phyloP scores from a whole-genome alignment of 352 stramenopile species.

The Phytophthora crassamura region DNA sequence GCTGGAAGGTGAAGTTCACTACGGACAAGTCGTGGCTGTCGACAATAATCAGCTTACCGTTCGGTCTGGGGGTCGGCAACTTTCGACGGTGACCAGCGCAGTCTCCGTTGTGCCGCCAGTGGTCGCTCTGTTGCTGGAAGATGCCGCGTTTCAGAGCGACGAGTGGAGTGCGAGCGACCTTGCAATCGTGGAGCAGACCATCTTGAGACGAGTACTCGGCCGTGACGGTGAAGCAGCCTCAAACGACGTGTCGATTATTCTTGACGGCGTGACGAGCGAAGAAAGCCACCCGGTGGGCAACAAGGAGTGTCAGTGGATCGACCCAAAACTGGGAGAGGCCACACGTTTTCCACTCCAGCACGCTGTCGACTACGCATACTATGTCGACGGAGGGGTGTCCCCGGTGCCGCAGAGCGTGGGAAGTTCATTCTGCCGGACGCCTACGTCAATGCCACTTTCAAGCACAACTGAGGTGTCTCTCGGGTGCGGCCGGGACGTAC shows the following conservation, averaged over 20 bases:
- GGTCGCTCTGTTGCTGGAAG: slow-evolving; percentile 5
- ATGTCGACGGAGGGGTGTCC: not conserved
- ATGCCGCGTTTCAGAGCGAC: slow-evolving; percentile 1
- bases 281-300: not conserved
- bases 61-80: not conserved
- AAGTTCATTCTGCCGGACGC: not conserved
- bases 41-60: no score
- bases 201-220: not conserved
- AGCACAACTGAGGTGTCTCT: not conserved
- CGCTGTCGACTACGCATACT: no score
- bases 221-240: not conserved
- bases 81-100: not conserved
- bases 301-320: slow-evolving; percentile 12
- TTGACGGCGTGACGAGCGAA: no score
- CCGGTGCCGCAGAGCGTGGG: slow-evolving; percentile 2
- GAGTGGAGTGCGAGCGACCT: slow-evolving; percentile 3
- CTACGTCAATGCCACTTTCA: not conserved
- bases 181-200: not conserved
- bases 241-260: no score
- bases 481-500: not conserved
- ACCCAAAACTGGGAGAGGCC: slow-evolving; percentile 2
- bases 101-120: slow-evolving; percentile 3
- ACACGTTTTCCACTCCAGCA: no score
- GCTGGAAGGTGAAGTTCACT: not conserved
- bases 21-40: slow-evolving; percentile 9